Evolutionary conservation across 495 filamentous ascomycete species (phyloP).

Genomic region (Trichoderma orchidacearum): DNA sequence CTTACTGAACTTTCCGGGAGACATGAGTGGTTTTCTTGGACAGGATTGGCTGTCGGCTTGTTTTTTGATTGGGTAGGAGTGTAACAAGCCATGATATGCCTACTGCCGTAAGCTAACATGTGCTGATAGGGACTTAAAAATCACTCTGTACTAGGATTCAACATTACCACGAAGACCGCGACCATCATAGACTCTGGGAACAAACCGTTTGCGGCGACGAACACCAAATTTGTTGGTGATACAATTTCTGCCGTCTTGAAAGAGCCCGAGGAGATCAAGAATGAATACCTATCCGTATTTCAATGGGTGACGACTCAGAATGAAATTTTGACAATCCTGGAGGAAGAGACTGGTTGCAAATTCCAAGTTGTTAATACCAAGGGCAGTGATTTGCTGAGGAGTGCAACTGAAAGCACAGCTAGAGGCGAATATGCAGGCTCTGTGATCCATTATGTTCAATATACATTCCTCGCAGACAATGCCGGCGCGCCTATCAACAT

Average conservation of each 20-base stretch:
- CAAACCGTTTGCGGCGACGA: constrained; percentile 31
- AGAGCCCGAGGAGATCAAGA: constrained; percentile 39
- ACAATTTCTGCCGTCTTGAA: constrained; percentile 33
- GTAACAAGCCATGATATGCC: constrained; percentile 3
- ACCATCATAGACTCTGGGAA: constrained; percentile 41
- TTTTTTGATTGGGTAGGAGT: constrained; percentile 37
- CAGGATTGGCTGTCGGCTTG: constrained; percentile 31
- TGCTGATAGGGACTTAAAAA: constrained; percentile 23
- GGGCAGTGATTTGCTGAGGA: background rate
- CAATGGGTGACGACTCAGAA: constrained; percentile 40
- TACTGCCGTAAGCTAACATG: background rate
- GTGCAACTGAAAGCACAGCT: background rate
- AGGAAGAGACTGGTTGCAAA: constrained; percentile 32
- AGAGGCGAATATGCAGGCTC: background rate
- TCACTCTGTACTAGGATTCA: constrained; percentile 19
- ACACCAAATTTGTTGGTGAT: constrained; percentile 30
- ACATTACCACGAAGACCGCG: constrained; percentile 27
- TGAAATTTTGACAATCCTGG: constrained; percentile 33
- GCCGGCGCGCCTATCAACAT: background rate
- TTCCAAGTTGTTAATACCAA: constrained; percentile 5
- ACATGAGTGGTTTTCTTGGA: constrained; percentile 34
- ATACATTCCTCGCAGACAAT: background rate
- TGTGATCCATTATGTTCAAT: background rate
- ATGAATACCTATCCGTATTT: constrained; percentile 33
- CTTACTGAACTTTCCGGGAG: constrained; percentile 25